Evolutionary conservation across 2,329 filamentous ascomycete species (phyloP).

Genomic region (Juglanconis sp.): DNA sequence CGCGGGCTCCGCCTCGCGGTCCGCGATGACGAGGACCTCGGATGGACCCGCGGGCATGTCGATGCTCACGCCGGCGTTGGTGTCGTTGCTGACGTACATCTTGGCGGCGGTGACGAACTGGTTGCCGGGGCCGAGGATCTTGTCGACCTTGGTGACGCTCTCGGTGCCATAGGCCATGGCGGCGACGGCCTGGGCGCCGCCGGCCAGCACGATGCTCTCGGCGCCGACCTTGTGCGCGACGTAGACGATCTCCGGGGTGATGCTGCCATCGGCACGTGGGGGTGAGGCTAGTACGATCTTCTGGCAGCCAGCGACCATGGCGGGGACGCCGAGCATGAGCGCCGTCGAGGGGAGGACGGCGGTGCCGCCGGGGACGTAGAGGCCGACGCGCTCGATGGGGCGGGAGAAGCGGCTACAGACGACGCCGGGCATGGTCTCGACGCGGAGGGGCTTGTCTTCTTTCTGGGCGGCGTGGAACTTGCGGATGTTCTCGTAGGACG

Average conservation of each 20-base stretch:
- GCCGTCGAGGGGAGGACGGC: slow-evolving; percentile 96
- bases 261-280: slow-evolving; percentile 80
- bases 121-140: slow-evolving; percentile 96
- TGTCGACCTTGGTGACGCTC: slow-evolving; percentile 93
- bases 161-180: slow-evolving; percentile 97
- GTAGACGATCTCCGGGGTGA: slow-evolving; percentile 97
- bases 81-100: slow-evolving; percentile 98
- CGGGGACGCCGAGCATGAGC: slow-evolving; percentile 95
- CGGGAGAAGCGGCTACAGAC: slow-evolving; percentile 89
- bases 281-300: slow-evolving; percentile 93
- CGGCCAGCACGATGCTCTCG: slow-evolving; percentile 91
- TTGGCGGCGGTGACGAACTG: slow-evolving; percentile 98
- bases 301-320: slow-evolving; percentile 94
- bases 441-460: slow-evolving; percentile 74
- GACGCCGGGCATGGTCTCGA: slow-evolving; percentile 98
- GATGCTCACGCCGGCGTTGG: slow-evolving; percentile 89
- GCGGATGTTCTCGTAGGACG: slow-evolving; percentile 89
- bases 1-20: slow-evolving; percentile 81
- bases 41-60: slow-evolving; percentile 98
- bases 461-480: slow-evolving; percentile 92
- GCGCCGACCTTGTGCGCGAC: slow-evolving; percentile 95
- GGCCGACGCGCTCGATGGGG: slow-evolving; percentile 90
- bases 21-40: slow-evolving; percentile 93
- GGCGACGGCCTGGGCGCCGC: slow-evolving; percentile 91
- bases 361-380: slow-evolving; percentile 94